These are phyloP conservation scores for Rhizopus microsporus DNA, from an alignment of 371 early-diverging fungal species.

Conservation along the genomic window DNA sequence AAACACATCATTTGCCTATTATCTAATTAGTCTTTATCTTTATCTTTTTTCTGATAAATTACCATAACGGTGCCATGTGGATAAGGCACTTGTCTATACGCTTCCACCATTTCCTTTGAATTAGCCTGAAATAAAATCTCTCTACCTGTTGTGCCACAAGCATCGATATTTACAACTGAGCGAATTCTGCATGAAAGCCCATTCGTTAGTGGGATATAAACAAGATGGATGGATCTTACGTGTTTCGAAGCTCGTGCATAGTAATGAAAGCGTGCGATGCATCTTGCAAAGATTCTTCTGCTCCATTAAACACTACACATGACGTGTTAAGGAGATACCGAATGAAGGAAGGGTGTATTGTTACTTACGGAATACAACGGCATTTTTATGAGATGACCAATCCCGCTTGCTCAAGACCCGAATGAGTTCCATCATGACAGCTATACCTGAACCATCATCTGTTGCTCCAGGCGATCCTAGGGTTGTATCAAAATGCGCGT, in stretches of 20 bases:
- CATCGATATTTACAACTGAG: conserved; percentile 75
- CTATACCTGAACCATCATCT: conserved; percentile 72
- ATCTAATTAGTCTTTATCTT: background rate
- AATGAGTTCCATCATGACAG: conserved; percentile 74
- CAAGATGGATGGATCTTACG: conserved; percentile 29
- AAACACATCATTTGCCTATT: conserved; percentile 74
- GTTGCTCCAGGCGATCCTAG: conserved; percentile 62
- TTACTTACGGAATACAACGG: conserved; percentile 61
- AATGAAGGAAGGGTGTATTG: background rate
- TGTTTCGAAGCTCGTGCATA: conserved; percentile 59
- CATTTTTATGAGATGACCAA: conserved; percentile 54
- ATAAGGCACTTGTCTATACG: conserved; percentile 67
- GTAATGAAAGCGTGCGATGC: conserved; percentile 77
- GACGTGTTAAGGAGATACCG: background rate
- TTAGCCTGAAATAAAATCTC: conserved; percentile 81
- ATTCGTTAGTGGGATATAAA: background rate
- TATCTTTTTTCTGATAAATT: background rate
- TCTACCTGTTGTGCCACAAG: conserved; percentile 71
- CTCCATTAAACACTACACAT: conserved; percentile 73
- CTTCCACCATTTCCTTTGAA: conserved; percentile 69
- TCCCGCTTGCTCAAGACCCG: conserved; percentile 61
- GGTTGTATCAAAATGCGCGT: conserved; percentile 75
- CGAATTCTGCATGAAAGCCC: conserved; percentile 39
- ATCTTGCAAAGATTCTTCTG: conserved; percentile 79
- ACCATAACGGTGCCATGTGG: conserved; percentile 79